phyloP scores from a whole-genome alignment of 768 basidiomycete genomes.

The Symmetrospora coprosmae region DNA sequence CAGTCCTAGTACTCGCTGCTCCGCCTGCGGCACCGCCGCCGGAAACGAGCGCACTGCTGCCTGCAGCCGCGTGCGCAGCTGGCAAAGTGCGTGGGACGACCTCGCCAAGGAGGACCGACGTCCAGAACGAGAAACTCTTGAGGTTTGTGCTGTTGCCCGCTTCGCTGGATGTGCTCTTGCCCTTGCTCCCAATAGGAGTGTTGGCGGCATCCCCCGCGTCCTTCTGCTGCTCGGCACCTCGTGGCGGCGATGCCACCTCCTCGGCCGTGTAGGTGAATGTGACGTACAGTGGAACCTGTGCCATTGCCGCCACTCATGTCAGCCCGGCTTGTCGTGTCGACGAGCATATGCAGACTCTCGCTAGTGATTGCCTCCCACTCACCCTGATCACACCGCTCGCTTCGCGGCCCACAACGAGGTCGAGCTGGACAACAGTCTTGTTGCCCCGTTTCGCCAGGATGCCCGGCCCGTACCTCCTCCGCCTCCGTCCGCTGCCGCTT shows the following conservation, averaged over 20 bases:
- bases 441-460: constrained; percentile 83
- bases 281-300: constrained; percentile 82
- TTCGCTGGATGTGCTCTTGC: no score
- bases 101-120: constrained; percentile 61
- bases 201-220: no score
- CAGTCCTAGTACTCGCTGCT: no score
- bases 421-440: constrained; percentile 71
- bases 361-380: no score
- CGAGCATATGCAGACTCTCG: no score
- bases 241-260: constrained; percentile 39
- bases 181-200: no score
- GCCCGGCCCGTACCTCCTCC: constrained; percentile 41
- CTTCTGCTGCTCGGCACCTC: no score
- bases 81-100: constrained; percentile 39
- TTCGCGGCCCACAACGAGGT: constrained; percentile 69
- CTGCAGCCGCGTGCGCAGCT: no score
- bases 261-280: constrained; percentile 88
- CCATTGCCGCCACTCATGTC: background rate
- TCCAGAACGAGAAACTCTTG: constrained; percentile 62
- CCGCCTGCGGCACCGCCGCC: no score
- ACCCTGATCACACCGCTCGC: constrained; percentile 68
- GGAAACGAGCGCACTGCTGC: no score
- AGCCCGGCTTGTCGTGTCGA: background rate
- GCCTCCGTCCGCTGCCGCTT: constrained; percentile 39
- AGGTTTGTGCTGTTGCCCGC: background rate